Base-by-base conservation (phyloP, 495 filamentous ascomycete genomes). In the Friedmanniomyces endolithicus region DNA sequence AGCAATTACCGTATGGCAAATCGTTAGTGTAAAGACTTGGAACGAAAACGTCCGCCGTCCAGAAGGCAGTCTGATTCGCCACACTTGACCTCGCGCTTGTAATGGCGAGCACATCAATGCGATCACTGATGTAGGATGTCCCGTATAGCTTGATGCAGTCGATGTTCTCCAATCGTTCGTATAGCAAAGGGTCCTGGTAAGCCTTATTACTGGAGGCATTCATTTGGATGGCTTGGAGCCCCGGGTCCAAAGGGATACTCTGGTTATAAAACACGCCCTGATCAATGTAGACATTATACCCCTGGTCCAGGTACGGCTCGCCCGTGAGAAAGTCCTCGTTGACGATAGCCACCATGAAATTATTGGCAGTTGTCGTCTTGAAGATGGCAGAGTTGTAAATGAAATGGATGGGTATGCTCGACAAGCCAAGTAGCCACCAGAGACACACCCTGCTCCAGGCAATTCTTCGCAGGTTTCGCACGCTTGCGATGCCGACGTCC, bases 41-140 rank as follows among this genome's bases (percentile, higher is more conserved):
- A 11, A 68, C 63, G 20, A 47, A 27, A 34, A 52, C 51, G 48
- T 50, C 14, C 7, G 24, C 12, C 2, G 6, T 19, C 3, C 9
- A 16, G 45, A 48, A 58, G 11, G 60, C 56, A 0, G 66, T 64
- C 20, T 68, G 34, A 63, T 73, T 73, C 11, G 66, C 66, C 3
- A 64, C 14, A 0, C 64, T 60, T 41, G 77, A 77, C 8, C 69
- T 50, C 6, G 66, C 27, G 50, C 68, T 66, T 11, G 76, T 69
- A 4, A 70, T 37, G 20, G 71, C 43, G 48, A 72, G 62, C 12
- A 78, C 66, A 16, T 48, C 16, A 6, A 16, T 16, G 2, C 45
- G 17, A 8, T 16, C 45, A 19, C 56, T 58, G 1, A 67, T 35
- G 50, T 68, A 67, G 35, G 57, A 33, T 24, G 51, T 50, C 11